Conservation (phyloP, 495 filamentous ascomycete species). For the Xanthoparmelia taractica region DNA sequence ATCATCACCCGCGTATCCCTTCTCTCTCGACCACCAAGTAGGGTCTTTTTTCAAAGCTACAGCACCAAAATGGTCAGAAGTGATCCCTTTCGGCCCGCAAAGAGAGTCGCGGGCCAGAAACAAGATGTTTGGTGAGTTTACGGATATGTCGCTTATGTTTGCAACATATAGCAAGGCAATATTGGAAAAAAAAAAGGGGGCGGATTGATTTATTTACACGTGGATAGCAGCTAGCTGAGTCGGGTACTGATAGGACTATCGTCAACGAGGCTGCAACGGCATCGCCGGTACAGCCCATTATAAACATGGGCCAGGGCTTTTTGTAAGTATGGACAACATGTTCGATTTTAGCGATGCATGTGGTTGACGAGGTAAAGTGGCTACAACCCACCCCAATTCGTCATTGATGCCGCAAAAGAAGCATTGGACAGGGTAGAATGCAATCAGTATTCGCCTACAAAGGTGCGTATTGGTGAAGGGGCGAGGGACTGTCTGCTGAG, state of each 20-base stretch:
- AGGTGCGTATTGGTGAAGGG: constrained; percentile 37
- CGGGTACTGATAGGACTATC: constrained; percentile 60
- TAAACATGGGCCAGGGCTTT: constrained; percentile 31
- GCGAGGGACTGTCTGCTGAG: constrained; percentile 8
- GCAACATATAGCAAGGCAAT: background rate
- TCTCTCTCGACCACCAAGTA: background rate
- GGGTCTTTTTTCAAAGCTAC: background rate
- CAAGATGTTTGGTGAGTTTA: constrained; percentile 85
- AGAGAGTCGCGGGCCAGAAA: constrained; percentile 66
- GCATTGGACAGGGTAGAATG: constrained; percentile 90
- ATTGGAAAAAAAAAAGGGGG: background rate
- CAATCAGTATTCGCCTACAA: constrained; percentile 96
- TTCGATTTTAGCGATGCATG: background rate
- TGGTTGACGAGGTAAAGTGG: constrained; percentile 43
- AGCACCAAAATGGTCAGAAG: constrained; percentile 34
- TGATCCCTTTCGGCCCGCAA: constrained; percentile 61
- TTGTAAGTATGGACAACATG: constrained; percentile 25
- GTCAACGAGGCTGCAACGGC: constrained; percentile 86
- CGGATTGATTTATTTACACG: too few relatives aligned
- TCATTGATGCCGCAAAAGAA: constrained; percentile 80
- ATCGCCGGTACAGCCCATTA: constrained; percentile 79
- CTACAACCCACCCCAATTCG: constrained; percentile 91
- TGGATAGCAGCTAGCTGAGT: too few relatives aligned
- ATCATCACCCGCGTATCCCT: background rate
- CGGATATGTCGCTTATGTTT: background rate